Evolutionary conservation across 345 rosid genomes (phyloP).

Genomic region (Citrus reticulata): DNA sequence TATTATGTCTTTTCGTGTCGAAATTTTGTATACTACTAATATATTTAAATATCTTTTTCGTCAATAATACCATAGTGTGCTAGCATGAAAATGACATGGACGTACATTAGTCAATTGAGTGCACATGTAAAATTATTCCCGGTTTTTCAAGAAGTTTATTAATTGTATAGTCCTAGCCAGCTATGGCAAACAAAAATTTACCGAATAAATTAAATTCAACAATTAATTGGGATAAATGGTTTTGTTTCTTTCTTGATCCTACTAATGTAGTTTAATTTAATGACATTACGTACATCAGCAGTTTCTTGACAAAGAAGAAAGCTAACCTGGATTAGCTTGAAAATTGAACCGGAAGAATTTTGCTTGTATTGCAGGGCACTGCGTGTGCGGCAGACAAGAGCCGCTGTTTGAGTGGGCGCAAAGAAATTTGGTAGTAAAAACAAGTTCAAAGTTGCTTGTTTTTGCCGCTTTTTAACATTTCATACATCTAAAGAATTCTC

Average conservation of each 20-base stretch:
- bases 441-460: background rate
- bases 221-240: background rate
- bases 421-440: background rate
- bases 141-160: background rate
- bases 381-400: background rate
- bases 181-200: background rate
- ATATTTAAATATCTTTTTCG: background rate
- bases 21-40: background rate
- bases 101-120: background rate
- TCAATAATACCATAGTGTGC: too few species aligned
- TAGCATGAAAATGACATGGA: background rate
- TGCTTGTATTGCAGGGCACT: background rate
- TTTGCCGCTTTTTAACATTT: background rate
- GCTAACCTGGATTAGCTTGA: too few species aligned
- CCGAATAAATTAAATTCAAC: background rate
- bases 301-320: background rate
- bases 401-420: background rate
- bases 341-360: too few species aligned
- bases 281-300: background rate
- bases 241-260: background rate
- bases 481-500: too few species aligned
- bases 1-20: background rate
- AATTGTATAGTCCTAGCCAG: background rate
- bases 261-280: too few species aligned
- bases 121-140: background rate